These are phyloP conservation scores for Rhizopus delemar DNA, from an alignment of 371 early-diverging fungal species.

Conservation along the genomic window DNA sequence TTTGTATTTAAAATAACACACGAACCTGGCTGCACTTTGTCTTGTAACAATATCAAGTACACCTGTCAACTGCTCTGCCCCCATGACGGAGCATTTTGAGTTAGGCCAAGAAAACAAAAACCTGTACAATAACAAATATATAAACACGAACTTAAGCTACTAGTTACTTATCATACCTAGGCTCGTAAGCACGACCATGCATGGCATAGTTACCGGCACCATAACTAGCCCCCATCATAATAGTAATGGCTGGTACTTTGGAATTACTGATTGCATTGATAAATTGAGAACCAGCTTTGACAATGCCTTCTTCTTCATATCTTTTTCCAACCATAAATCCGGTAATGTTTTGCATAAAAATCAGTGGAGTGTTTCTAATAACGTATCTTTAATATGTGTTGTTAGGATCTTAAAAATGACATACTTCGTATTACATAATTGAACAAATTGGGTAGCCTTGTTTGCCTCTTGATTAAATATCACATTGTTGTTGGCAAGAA, in stretches of 20 bases:
- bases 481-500: conserved; percentile 74
- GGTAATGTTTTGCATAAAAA: conserved; percentile 76
- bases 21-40: conserved; percentile 65
- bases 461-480: conserved; percentile 73
- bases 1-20: background rate
- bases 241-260: conserved; percentile 71
- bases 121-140: conserved; percentile 16
- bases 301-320: conserved; percentile 77
- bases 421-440: conserved; percentile 72
- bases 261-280: conserved; percentile 79
- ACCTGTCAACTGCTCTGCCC: conserved; percentile 72
- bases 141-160: background rate
- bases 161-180: conserved; percentile 39
- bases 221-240: conserved; percentile 77
- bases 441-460: conserved; percentile 80
- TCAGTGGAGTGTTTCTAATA: conserved; percentile 60
- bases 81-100: conserved; percentile 78
- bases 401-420: background rate
- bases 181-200: conserved; percentile 75
- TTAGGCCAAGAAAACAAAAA: conserved; percentile 81
- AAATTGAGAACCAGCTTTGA: conserved; percentile 76
- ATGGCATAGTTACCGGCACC: conserved; percentile 86
- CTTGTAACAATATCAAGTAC: conserved; percentile 75
- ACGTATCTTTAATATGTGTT: background rate
- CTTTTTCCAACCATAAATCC: conserved; percentile 82